These are phyloP conservation scores for Ophiostoma populinum DNA, from an alignment of 2,329 filamentous ascomycete species.

Conservation along the genomic window DNA sequence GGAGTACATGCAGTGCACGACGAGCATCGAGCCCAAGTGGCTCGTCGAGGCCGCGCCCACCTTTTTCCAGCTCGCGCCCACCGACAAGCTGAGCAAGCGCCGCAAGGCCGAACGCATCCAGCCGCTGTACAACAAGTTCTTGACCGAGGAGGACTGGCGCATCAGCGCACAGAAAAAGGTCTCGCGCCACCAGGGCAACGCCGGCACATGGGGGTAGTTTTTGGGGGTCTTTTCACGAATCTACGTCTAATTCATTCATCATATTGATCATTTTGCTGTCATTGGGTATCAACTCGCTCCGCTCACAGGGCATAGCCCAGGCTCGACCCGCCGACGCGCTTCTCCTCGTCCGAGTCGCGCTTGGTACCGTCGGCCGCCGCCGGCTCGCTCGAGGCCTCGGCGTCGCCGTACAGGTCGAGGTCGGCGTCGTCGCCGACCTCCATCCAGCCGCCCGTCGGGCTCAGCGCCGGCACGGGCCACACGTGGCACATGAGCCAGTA, in stretches of 20 bases:
- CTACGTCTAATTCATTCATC: no score
- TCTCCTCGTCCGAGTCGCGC: conserved; percentile 1
- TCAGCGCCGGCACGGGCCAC: conserved; percentile 57
- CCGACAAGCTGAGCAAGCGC: conserved; percentile 71
- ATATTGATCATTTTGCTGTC: no score
- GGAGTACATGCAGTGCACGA: conserved; percentile 96
- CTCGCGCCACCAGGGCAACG: conserved; percentile 65
- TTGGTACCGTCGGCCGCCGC: no score
- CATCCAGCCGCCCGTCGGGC: conserved; percentile 46
- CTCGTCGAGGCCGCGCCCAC: conserved; percentile 93
- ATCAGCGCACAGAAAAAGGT: conserved; percentile 73
- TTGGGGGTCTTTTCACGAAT: not conserved
- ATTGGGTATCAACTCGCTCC: no score
- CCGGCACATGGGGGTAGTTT: conserved; percentile 75
- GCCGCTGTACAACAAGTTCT: conserved; percentile 85
- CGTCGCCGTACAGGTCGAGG: not conserved
- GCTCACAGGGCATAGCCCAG: not conserved
- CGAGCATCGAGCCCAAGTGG: conserved; percentile 83
- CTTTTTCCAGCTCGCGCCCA: conserved; percentile 93
- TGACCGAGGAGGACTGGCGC: conserved; percentile 87
- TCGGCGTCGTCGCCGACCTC: conserved; percentile 47
- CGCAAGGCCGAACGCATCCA: conserved; percentile 91
- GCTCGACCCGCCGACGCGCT: not conserved
- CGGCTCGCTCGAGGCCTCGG: no score
- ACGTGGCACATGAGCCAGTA: conserved; percentile 58